These are phyloP conservation scores for Fraxinus angustifolia DNA, from an alignment of 305 asterid genomes.

Conservation along the genomic window DNA sequence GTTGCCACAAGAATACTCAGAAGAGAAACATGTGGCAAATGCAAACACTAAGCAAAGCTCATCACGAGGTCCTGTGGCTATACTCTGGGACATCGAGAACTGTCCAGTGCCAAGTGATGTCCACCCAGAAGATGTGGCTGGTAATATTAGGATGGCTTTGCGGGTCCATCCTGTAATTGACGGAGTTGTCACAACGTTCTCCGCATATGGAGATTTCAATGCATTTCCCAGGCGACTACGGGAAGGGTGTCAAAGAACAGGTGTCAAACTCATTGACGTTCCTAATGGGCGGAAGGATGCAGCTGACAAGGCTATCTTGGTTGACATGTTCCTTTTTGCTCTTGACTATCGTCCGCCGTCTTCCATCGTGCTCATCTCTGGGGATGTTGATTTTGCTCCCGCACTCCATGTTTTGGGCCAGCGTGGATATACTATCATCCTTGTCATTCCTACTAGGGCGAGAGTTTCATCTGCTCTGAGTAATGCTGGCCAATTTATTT, in stretches of 20 bases:
- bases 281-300: constrained; percentile 96
- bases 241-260: constrained; percentile 97
- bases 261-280: constrained; percentile 83
- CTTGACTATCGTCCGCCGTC: constrained; percentile 94
- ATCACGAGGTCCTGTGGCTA: constrained; percentile 57
- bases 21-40: constrained; percentile 28
- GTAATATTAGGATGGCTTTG: constrained; percentile 78
- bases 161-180: constrained; percentile 64
- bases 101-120: constrained; percentile 89
- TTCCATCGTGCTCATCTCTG: constrained; percentile 82
- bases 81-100: constrained; percentile 98
- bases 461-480: constrained; percentile 80
- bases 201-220: constrained; percentile 90
- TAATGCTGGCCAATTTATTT: constrained; percentile 81
- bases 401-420: constrained; percentile 96
- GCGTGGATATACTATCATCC: constrained; percentile 81
- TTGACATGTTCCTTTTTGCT: constrained; percentile 96
- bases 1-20: constrained; percentile 33
- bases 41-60: constrained; percentile 26
- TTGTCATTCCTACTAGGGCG: constrained; percentile 70
- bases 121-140: constrained; percentile 86
- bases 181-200: constrained; percentile 74
- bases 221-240: constrained; percentile 74
- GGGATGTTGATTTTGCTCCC: constrained; percentile 93
- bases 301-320: constrained; percentile 93